These are phyloP conservation scores for Aspergillus bombycis DNA, from an alignment of 2,329 filamentous ascomycete species.

Conservation along the genomic window DNA sequence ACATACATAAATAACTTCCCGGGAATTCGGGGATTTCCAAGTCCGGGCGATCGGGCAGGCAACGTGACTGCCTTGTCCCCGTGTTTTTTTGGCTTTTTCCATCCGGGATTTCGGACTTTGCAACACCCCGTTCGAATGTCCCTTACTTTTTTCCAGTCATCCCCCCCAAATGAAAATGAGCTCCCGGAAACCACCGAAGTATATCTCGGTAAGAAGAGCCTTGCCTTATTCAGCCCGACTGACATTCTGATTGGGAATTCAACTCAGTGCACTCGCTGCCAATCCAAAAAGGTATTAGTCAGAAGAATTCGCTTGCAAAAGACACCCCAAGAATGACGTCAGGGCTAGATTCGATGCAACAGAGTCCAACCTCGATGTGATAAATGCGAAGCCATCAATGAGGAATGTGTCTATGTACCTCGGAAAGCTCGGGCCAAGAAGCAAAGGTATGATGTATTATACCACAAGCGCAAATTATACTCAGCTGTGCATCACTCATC, in stretches of 20 bases:
- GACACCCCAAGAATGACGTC: not conserved
- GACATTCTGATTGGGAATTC: not conserved
- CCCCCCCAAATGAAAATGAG: not conserved
- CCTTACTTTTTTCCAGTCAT: not conserved
- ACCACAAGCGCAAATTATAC: not conserved
- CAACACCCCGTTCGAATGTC: not conserved
- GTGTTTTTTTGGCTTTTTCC: not conserved
- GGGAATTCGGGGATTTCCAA: not conserved
- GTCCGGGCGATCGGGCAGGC: not conserved
- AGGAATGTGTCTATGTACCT: constrained; percentile 19
- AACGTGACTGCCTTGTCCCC: not conserved
- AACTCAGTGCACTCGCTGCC: constrained; percentile 21
- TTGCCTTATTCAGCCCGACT: not conserved
- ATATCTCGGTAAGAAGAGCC: constrained; percentile 12
- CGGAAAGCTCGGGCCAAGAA: constrained; percentile 18
- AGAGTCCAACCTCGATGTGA: constrained; percentile 22
- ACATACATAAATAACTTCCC: not conserved
- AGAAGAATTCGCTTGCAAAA: too few species aligned
- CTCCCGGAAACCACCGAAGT: not conserved
- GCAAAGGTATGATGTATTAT: constrained; percentile 6
- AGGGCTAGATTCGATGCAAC: constrained; percentile 25
- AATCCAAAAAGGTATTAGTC: constrained; percentile 20
- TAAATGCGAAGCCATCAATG: constrained; percentile 19
- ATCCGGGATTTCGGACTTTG: constrained; percentile 11
- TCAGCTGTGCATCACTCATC: not conserved